Evolutionary conservation across 2,329 filamentous ascomycete species (phyloP), one percentile per base, ranked within the genome.

Genomic region (Hypoxylon sp.): DNA sequence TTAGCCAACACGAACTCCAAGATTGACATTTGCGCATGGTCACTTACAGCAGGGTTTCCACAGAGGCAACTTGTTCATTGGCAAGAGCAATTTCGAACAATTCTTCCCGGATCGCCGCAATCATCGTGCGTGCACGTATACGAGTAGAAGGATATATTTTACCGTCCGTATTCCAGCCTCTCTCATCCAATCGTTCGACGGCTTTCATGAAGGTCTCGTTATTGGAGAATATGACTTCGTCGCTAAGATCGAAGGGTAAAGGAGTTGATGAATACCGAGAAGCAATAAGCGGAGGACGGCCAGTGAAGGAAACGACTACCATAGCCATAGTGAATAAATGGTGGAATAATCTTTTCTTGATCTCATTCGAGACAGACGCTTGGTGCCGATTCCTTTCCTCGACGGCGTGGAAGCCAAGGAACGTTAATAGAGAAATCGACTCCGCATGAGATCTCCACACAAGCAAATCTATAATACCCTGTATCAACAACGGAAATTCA

Each of bases 1-100:
- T 37, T 33, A 19, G 52, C 13, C 26, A 37, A 48, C 1, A 5
- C 8, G 3, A 10, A 31, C 5, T 50, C 11, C 3, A n/a, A 24
- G 9, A 5, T 11, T 9, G 1, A 22, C 11, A 13, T 19, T 8
- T 31, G 5, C 4, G 11, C 1, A 42, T 14, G 11, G 17, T 0
- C 19, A 71, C 77, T 46, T 70, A 79, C 78, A 77, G 53, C 17
- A 79, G 69, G 3, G 81, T 80, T 9, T 77, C 73, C 9, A 80
- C 64, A 3, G 84, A 76, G 8, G 83, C 80, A 9, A 79, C 76
- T 5, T 77, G 74, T 61, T 75, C 74, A 2, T 77, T 72, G 3
- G 84, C 84, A 0, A 89, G 76, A 0, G 87, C 86, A 22, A 90
- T 80, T 68, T 89, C 86, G 3, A 90, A 80, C 3, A 90, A 84